phyloP scores from a whole-genome alignment of 2,329 filamentous ascomycete species.

The Epichloe elymi region DNA sequence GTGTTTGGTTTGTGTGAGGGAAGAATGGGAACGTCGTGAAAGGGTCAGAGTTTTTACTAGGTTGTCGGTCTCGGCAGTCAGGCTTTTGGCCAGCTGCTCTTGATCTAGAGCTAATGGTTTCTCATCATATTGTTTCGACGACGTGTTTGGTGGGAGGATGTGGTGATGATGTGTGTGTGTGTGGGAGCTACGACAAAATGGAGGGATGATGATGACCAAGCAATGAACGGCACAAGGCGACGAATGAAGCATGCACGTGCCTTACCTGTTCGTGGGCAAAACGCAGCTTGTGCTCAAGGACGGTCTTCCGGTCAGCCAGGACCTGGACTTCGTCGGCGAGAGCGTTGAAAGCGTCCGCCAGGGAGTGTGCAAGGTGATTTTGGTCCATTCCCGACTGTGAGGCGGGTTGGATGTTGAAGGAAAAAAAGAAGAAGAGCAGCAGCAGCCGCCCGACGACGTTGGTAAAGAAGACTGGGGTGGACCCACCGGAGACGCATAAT shows the following conservation, averaged over 20 bases:
- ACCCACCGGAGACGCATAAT: background rate
- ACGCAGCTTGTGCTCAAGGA: constrained; percentile 53
- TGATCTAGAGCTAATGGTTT: constrained; percentile 72
- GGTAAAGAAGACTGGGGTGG: background rate
- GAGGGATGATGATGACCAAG: background rate
- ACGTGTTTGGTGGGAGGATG: constrained; percentile 7
- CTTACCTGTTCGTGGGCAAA: constrained; percentile 55
- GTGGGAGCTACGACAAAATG: constrained; percentile 1
- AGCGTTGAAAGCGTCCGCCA: constrained; percentile 51
- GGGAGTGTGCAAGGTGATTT: constrained; percentile 35
- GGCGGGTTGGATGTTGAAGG: constrained; percentile 2
- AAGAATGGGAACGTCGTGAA: constrained; percentile 9
- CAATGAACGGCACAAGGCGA: background rate
- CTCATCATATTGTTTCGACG: constrained; percentile 23
- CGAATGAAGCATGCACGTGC: constrained; percentile 6
- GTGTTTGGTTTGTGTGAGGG: background rate
- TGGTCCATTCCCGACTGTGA: constrained; percentile 22
- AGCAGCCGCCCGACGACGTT: background rate
- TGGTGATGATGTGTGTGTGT: background rate
- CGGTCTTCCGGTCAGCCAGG: constrained; percentile 48
- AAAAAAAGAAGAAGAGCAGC: constrained; percentile 5
- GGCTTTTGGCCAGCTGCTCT: constrained; percentile 42
- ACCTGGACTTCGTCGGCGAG: constrained; percentile 53
- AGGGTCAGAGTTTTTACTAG: constrained; percentile 18
- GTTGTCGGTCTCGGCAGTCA: constrained; percentile 45